Conservation (phyloP, 495 filamentous ascomycete genomes). For the Hypomontagnella monticulosa region DNA sequence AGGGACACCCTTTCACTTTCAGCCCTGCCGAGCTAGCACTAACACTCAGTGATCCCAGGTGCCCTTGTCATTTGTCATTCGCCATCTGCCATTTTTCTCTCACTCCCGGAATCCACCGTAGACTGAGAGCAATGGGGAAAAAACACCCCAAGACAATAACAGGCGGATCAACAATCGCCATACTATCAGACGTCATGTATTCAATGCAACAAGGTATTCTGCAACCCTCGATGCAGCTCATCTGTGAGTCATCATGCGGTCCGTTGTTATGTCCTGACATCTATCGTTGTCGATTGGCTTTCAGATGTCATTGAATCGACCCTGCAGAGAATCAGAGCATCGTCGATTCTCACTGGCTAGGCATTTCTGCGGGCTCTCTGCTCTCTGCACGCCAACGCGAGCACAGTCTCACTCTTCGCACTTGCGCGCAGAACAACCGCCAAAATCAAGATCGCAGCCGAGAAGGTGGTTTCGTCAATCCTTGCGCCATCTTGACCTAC, state of each 20-base stretch:
- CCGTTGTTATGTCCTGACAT: constrained; percentile 5
- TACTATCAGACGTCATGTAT: constrained; percentile 30
- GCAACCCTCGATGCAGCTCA: constrained; percentile 23
- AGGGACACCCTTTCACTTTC: constrained; percentile 16
- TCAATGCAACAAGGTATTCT: constrained; percentile 15
- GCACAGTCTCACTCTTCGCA: constrained; percentile 22
- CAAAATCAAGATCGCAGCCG: constrained; percentile 39
- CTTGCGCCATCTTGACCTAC: constrained; percentile 32
- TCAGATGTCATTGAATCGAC: constrained; percentile 14
- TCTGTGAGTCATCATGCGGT: constrained; percentile 39
- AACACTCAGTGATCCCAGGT: neutral
- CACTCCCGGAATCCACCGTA: neutral
- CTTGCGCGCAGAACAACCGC: constrained; percentile 30
- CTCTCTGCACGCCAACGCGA: constrained; percentile 36
- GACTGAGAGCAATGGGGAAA: no score
- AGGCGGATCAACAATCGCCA: constrained; percentile 12
- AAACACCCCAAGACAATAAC: no score
- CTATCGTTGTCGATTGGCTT: constrained; percentile 19
- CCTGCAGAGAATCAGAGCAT: constrained; percentile 11
- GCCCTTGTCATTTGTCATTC: no score
- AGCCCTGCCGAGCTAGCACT: constrained; percentile 40
- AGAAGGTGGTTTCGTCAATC: constrained; percentile 11
- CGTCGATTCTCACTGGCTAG: constrained; percentile 24
- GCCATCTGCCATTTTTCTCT: neutral
- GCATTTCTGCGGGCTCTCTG: constrained; percentile 23